Conservation (phyloP, 768 basidiomycete genomes). For the Boletus sp. region DNA sequence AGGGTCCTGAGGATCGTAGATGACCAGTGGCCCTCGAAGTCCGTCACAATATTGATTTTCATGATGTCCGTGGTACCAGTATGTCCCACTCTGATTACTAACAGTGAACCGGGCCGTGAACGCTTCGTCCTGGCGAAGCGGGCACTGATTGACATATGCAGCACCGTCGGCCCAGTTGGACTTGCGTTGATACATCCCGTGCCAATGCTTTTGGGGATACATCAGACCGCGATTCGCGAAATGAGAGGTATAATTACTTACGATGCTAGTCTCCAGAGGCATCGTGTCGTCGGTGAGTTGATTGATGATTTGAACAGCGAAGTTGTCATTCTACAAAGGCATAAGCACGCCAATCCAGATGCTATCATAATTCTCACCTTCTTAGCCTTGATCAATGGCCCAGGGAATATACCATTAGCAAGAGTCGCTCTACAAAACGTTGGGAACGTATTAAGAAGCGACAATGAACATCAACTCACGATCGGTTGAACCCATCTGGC, state of each 20-base stretch:
- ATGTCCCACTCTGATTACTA: constrained; percentile 39
- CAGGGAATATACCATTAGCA: constrained; percentile 44
- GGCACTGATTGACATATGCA: constrained; percentile 43
- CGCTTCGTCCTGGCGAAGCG: constrained; percentile 31
- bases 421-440: constrained; percentile 37
- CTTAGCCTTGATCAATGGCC: constrained; percentile 40
- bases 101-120: constrained; percentile 37
- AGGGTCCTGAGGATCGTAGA: constrained; percentile 46
- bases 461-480: constrained; percentile 21
- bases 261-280: constrained; percentile 44
- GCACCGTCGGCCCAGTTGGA: constrained; percentile 36
- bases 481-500: constrained; percentile 48
- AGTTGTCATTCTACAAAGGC: constrained; percentile 32
- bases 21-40: constrained; percentile 40
- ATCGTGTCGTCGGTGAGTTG: constrained; percentile 44
- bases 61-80: constrained; percentile 46
- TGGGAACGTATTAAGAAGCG: neutral
- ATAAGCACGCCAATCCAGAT: neutral
- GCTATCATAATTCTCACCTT: constrained; percentile 24
- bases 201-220: constrained; percentile 29
- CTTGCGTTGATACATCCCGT: constrained; percentile 26
- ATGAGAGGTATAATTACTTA: constrained; percentile 10
- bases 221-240: constrained; percentile 16
- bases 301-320: constrained; percentile 44
- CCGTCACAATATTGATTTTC: constrained; percentile 41